Conservation (phyloP, 2,329 filamentous ascomycete genomes). For the Neoascochyta sp. region DNA sequence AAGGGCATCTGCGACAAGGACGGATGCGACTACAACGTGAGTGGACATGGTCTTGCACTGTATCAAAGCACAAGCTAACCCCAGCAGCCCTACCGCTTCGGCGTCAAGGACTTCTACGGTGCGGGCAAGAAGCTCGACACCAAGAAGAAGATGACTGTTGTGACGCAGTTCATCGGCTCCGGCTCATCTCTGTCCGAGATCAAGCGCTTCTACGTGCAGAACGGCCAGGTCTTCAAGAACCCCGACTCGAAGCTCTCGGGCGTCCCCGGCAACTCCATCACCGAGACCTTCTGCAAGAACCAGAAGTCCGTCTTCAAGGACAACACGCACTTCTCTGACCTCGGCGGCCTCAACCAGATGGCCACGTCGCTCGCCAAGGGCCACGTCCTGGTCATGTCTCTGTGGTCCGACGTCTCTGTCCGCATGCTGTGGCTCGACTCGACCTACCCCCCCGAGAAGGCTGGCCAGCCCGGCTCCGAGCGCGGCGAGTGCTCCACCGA, state of each 20-base stretch:
- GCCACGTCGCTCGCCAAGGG: constrained; percentile 52
- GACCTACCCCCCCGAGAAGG: constrained; percentile 51
- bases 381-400: constrained; percentile 62
- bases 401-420: constrained; percentile 63
- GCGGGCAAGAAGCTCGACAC: constrained; percentile 48
- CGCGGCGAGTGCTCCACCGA: constrained; percentile 39
- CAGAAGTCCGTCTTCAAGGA: constrained; percentile 57
- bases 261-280: constrained; percentile 53
- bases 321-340: constrained; percentile 49
- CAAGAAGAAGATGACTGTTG: constrained; percentile 46
- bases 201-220: constrained; percentile 50
- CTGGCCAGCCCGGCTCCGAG: constrained; percentile 34
- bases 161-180: constrained; percentile 50
- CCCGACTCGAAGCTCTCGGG: constrained; percentile 43
- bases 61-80: too few species aligned
- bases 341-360: constrained; percentile 57
- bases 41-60: too few species aligned
- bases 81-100: constrained; percentile 62
- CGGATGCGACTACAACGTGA: constrained; percentile 61
- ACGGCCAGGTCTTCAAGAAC: constrained; percentile 49
- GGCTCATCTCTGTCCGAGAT: constrained; percentile 45
- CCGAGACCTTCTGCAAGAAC: constrained; percentile 54
- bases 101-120: constrained; percentile 62
- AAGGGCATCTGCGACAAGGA: constrained; percentile 63
- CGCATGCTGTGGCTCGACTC: constrained; percentile 76